Percentiles rank a stretch among this genome's conserved stretches.
phyloP scores from a whole-genome alignment of 805 yeast genomes.

The Candida tallmaniae region DNA sequence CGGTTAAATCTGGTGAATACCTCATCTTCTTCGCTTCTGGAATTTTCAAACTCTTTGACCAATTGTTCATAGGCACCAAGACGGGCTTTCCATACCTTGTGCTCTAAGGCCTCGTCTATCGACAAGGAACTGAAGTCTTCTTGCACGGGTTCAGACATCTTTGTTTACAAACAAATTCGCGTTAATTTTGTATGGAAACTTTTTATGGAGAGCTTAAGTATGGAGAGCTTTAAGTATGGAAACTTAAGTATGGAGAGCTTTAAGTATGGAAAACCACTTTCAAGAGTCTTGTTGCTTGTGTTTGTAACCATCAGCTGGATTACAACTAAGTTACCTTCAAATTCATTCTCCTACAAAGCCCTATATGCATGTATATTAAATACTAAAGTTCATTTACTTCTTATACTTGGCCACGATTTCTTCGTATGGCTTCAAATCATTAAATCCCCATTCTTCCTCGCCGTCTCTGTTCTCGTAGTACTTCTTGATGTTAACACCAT shows the following conservation, averaged over 20 bases:
- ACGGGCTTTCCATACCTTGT: constrained; percentile 86
- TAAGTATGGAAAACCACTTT: no score
- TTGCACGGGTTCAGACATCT: constrained; percentile 1
- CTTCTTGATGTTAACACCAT: constrained; percentile 66
- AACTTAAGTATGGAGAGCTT: no score
- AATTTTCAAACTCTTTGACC: constrained; percentile 44
- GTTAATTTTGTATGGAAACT: no score
- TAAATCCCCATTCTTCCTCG: constrained; percentile 55
- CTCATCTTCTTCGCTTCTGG: constrained; percentile 52
- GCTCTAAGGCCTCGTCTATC: constrained; percentile 58
- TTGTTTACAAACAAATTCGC: constrained; percentile 7
- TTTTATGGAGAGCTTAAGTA: no score
- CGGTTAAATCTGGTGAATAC: constrained; percentile 47
- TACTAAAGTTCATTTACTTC: no score
- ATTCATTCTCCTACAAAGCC: no score
- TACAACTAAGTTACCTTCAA: no score
- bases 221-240: no score
- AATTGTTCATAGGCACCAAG: constrained; percentile 72
- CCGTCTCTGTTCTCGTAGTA: constrained; percentile 56
- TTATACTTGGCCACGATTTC: constrained; percentile 38
- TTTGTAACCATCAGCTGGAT: no score
- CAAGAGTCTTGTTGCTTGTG: no score
- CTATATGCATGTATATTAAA: no score
- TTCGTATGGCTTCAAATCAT: constrained; percentile 45
- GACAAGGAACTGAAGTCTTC: constrained; percentile 59